Conservation (phyloP, 306 rosid genomes). For the Fragaria vesca region DNA sequence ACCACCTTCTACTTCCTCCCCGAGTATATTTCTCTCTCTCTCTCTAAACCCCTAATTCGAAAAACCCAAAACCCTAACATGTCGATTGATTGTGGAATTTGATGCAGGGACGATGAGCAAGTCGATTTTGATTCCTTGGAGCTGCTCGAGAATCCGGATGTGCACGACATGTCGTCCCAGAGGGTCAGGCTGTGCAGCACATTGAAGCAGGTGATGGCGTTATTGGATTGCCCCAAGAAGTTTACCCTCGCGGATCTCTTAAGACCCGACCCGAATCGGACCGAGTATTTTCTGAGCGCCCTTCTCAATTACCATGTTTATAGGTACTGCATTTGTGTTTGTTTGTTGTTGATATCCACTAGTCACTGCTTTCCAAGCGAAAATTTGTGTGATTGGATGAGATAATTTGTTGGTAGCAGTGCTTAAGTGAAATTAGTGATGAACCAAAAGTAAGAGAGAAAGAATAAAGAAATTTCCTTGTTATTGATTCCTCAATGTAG, state of each 20-base stretch:
- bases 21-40: conserved; percentile 24
- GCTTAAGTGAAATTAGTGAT: background rate
- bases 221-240: conserved; percentile 51
- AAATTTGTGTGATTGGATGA: background rate
- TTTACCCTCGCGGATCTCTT: conserved; percentile 59
- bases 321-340: conserved; percentile 34
- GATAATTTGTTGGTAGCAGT: background rate
- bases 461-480: background rate
- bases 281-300: conserved; percentile 64
- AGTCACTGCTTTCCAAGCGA: no score
- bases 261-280: conserved; percentile 52
- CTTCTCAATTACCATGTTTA: conserved; percentile 63
- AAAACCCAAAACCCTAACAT: background rate
- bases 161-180: conserved; percentile 49
- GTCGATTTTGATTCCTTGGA: conserved; percentile 69
- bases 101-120: conserved; percentile 75
- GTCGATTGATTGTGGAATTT: background rate
- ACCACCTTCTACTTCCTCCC: conserved; percentile 44
- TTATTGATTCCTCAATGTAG: background rate
- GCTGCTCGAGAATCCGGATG: conserved; percentile 72
- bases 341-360: background rate
- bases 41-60: background rate
- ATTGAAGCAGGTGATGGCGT: conserved; percentile 52
- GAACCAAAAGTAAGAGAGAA: background rate
- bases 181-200: conserved; percentile 39